Evolutionary conservation across 1,284 basidiomycete genomes (phyloP), one percentile per base, ranked within the genome.

Genomic region (Rhodotorula sp.): DNA sequence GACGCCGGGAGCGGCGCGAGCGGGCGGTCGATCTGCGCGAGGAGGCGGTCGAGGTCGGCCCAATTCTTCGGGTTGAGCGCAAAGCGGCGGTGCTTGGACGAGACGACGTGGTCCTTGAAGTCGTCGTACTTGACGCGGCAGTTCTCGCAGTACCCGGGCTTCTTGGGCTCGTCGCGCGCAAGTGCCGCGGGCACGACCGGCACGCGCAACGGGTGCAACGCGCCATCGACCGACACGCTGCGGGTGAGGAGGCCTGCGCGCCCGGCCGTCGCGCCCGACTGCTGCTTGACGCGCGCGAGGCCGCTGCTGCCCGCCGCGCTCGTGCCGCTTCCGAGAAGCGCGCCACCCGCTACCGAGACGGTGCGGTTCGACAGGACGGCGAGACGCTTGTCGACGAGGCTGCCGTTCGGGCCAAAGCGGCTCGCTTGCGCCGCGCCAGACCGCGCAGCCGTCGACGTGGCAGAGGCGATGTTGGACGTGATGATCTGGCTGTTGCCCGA

Each of bases 111-210:
- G 92, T 85, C 82, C 73, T 88, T 88, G 78, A 99, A 96, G 82
- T 97, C 90, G 0, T 90, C 89, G 80, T 95, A 99, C 81, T 93
- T 92, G 67, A 87, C 80, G 34, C 96, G 87, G 82, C 97, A 99
- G 81, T 95, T 97, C 81, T 99, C 97, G 82, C 97, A 99, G 82
- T 98, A 99, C 16, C 97, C 97, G 12, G 95, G 92, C 81, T 93
- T 97, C 79, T 87, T 90, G 64, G 87, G 90, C 83, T 93, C 92
- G 68, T 78, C 71, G 77, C 68, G 63, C 21, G 45, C 42, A 12
- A 48, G 3, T 14, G 58, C 21, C 3, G 58, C 25, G 16, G n/a
- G 50, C 48, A 34, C 12, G 23, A 56, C 44, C 46, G 53, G 67
- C 42, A 63, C 74, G 72, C 59, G 80, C 80, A 25, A 8, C 12